Percentiles rank a stretch among this genome's conserved stretches.
Conservation (phyloP, 2,329 filamentous ascomycete genomes). For the Gnomoniopsis sp. region DNA sequence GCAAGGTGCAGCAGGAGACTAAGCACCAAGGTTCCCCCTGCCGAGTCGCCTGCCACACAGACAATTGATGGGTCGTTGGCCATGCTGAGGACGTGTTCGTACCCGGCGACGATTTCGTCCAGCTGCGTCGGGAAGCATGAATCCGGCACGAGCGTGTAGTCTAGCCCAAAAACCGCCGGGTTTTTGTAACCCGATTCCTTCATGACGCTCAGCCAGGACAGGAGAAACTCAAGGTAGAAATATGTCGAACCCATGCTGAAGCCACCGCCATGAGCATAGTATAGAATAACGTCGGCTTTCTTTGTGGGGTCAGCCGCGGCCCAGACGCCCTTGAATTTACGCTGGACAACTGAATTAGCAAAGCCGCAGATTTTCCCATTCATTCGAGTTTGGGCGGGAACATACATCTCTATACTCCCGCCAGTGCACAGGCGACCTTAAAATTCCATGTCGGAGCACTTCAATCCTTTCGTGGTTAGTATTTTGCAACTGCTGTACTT, state of each 20-base stretch:
- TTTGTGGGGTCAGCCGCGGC: conserved; percentile 57
- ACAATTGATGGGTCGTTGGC: conserved; percentile 58
- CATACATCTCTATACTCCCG: conserved; percentile 49
- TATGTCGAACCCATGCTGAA: conserved; percentile 79
- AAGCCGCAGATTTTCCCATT: neutral
- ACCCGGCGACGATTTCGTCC: conserved; percentile 66
- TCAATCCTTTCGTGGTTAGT: too few relatives aligned
- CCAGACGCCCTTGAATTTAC: conserved; percentile 64
- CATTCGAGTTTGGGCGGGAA: conserved; percentile 1
- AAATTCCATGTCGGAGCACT: conserved; percentile 66
- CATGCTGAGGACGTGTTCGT: conserved; percentile 63
- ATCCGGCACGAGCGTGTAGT: conserved; percentile 78
- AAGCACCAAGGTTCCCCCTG: conserved; percentile 70
- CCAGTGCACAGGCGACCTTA: conserved; percentile 62
- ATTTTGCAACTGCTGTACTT: too few relatives aligned
- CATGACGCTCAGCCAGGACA: conserved; percentile 67
- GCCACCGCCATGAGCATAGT: conserved; percentile 79
- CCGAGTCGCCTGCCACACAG: conserved; percentile 75
- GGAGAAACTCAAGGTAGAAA: conserved; percentile 82
- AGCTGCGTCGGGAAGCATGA: conserved; percentile 70
- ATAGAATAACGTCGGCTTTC: conserved; percentile 72
- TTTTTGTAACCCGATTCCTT: conserved; percentile 64
- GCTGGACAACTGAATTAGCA: conserved; percentile 24
- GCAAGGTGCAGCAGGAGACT: conserved; percentile 69
- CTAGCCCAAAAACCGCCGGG: conserved; percentile 74